Percentiles rank a stretch among this genome's conserved stretches.
phyloP scores from a whole-genome alignment of 176 grass and related monocot genomes.

The Oryza meyeriana region DNA sequence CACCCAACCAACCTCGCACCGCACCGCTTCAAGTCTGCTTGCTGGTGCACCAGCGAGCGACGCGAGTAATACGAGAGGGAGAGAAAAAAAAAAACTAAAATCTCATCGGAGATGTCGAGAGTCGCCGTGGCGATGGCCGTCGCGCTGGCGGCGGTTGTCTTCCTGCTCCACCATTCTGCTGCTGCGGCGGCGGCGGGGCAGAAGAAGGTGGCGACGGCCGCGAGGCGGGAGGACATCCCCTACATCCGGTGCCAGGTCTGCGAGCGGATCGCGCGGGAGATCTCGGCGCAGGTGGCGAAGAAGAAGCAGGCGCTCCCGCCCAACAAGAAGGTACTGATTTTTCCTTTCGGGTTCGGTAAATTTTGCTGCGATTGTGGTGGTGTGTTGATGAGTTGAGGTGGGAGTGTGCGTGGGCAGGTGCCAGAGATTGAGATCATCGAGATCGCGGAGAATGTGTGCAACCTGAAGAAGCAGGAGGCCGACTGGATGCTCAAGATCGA shows the following conservation, averaged over 20 bases:
- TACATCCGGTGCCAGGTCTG: slow-evolving; percentile 97
- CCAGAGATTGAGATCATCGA: slow-evolving; percentile 96
- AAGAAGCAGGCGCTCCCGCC: slow-evolving; percentile 58
- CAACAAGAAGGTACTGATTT: slow-evolving; percentile 55
- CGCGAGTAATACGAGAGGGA: neutral
- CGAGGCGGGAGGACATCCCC: slow-evolving; percentile 86
- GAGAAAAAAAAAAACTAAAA: neutral
- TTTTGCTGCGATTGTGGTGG: neutral
- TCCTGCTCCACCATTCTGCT: neutral
- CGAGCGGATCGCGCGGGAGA: slow-evolving; percentile 87
- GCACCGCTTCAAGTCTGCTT: neutral
- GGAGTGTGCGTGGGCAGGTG: slow-evolving; percentile 42
- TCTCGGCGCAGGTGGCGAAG: slow-evolving; percentile 57
- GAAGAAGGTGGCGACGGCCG: slow-evolving; percentile 64
- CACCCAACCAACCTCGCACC: neutral
- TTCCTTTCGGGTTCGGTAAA: too few species aligned
- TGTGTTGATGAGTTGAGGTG: neutral
- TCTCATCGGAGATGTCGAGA: slow-evolving; percentile 28
- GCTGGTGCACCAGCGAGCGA: neutral
- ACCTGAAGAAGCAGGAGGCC: slow-evolving; percentile 96
- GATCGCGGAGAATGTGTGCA: slow-evolving; percentile 96
- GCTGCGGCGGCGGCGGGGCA: slow-evolving; percentile 22
- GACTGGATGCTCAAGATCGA: slow-evolving; percentile 96
- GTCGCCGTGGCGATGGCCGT: slow-evolving; percentile 9
- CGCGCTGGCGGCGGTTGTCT: slow-evolving; percentile 8